phyloP scores from a whole-genome alignment of 2,329 filamentous ascomycete species.

The Arthrobotrys entomopaga region DNA sequence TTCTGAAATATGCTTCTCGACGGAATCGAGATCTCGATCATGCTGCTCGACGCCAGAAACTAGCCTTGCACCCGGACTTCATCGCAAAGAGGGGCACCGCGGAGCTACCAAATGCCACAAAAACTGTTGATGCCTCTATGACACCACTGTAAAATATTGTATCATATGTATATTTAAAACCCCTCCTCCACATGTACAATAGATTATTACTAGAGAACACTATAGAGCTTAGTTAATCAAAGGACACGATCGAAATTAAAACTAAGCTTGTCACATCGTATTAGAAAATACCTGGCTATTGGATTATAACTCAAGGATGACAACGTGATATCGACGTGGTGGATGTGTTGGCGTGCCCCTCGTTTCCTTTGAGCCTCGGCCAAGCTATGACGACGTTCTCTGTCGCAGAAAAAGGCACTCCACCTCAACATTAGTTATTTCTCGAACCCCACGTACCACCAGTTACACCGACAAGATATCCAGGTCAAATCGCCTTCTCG shows the following conservation, averaged over 20 bases:
- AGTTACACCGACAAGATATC: background rate
- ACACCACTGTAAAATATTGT: slow-evolving; percentile 12
- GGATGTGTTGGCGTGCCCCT: slow-evolving; percentile 41
- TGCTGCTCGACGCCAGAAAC: slow-evolving; percentile 5
- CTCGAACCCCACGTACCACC: background rate
- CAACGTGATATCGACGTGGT: slow-evolving; percentile 15
- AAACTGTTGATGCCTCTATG: no score
- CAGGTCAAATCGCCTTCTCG: background rate
- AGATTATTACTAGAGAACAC: no score
- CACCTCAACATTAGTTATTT: background rate
- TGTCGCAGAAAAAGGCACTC: slow-evolving; percentile 32
- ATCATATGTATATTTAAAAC: slow-evolving; percentile 19
- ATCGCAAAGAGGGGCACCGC: no score
- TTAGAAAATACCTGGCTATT: no score
- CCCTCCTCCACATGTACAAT: no score
- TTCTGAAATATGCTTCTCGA: slow-evolving; percentile 48
- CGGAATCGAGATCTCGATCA: slow-evolving; percentile 21
- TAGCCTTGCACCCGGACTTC: no score
- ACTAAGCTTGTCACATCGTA: no score
- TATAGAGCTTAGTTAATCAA: no score
- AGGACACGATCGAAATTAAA: no score
- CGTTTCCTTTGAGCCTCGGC: slow-evolving; percentile 44
- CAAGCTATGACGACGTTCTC: slow-evolving; percentile 42
- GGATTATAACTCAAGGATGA: no score
- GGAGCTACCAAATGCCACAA: no score